phyloP scores from a whole-genome alignment of 345 rosid species.

The Populus nigra region DNA sequence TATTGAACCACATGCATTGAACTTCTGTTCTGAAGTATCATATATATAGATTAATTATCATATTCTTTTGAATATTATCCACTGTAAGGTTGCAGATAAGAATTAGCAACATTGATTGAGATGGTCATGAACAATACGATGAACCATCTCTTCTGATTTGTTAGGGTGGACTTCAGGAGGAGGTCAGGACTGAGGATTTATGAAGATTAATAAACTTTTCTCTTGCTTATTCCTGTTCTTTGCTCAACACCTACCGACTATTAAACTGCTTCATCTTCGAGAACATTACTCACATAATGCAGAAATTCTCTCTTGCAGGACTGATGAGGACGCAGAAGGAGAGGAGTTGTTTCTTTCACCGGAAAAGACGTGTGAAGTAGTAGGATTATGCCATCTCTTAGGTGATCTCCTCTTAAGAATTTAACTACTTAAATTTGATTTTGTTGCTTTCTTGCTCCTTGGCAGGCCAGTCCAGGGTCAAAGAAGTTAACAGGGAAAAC shows the following conservation, averaged over 20 bases:
- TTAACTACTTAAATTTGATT: too few species aligned
- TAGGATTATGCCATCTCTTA: slow-evolving; percentile 19
- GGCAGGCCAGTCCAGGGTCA: slow-evolving; percentile 27
- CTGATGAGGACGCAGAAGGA: slow-evolving; percentile 47
- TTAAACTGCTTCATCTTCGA: slow-evolving; percentile 4
- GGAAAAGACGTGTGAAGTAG: slow-evolving; percentile 17
- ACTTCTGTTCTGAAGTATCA: too few species aligned
- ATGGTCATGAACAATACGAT: neutral
- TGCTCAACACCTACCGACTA: too few species aligned
- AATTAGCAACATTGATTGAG: neutral
- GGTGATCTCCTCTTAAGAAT: too few species aligned
- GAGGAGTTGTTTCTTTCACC: slow-evolving; percentile 45
- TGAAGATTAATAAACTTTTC: neutral
- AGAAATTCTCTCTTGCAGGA: slow-evolving; percentile 33
- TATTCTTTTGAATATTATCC: too few species aligned
- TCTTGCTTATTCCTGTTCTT: neutral
- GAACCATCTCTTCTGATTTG: too few species aligned
- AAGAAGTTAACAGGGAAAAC: slow-evolving; percentile 25
- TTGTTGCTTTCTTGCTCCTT: slow-evolving; percentile 2
- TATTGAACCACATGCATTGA: too few species aligned
- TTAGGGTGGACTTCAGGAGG: too few species aligned
- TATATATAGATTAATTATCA: too few species aligned
- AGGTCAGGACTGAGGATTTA: neutral
- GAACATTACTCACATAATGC: neutral
- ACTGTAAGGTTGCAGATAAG: too few species aligned